Conservation (phyloP, 257 asterid genomes). For the Eucommia ulmoides region DNA sequence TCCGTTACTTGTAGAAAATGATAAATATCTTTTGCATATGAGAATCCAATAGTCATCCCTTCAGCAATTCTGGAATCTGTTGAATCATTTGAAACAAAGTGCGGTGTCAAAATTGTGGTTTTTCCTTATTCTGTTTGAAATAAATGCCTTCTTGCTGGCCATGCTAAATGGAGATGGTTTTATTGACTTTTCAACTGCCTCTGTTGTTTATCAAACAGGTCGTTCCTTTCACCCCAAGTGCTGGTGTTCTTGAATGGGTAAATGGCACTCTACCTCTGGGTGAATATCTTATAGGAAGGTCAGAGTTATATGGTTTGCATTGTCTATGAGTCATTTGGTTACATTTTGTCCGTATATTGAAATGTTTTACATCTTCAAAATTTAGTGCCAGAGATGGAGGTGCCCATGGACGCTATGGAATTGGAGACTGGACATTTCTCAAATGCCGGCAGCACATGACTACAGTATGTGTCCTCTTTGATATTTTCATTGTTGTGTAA, state of each 20-base stretch:
- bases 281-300: slow-evolving; percentile 92
- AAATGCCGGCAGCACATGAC: slow-evolving; percentile 89
- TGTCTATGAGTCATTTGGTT: too few relatives aligned
- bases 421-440: slow-evolving; percentile 76
- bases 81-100: background rate
- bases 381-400: slow-evolving; percentile 89
- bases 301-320: too few relatives aligned
- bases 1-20: background rate
- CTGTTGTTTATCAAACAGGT: slow-evolving; percentile 45
- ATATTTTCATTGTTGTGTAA: too few relatives aligned
- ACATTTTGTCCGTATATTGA: too few relatives aligned
- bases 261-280: slow-evolving; percentile 95
- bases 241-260: slow-evolving; percentile 99
- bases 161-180: background rate
- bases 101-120: background rate
- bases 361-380: too few relatives aligned
- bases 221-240: slow-evolving; percentile 96
- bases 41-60: background rate
- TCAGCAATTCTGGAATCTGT: background rate
- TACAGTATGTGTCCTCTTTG: slow-evolving; percentile 50
- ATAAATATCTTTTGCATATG: background rate
- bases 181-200: background rate
- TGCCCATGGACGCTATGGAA: slow-evolving; percentile 94
- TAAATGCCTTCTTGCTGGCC: slow-evolving; percentile 9
- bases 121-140: background rate